Evolutionary conservation across 345 rosid genomes (phyloP), one percentile per base, ranked within the genome.

Genomic region (Adansonia digitata): DNA sequence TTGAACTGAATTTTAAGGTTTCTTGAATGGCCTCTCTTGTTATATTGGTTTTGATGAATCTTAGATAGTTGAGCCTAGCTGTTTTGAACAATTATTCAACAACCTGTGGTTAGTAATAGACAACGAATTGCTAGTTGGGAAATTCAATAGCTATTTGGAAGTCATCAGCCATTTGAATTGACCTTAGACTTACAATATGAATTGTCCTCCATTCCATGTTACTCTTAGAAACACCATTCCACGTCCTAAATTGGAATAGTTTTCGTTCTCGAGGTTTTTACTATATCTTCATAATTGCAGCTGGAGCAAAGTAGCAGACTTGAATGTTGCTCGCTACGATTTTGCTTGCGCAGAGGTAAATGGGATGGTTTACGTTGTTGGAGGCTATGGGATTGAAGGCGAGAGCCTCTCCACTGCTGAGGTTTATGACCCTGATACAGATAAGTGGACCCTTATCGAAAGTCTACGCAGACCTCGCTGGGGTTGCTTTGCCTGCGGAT

Each of bases 271-370:
- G 34, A 39, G 64, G 31, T 56, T 75, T 46, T 71, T 51, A 63
- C 77, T 24, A 43, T 24, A 13, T 37, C 35, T 76, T 72, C 72
- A 77, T 69, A 10, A 52, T 72, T 87, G 77, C 85, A 95, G 99
- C 37, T 95, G 97, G 98, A 89, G 89, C 83, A 89, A 84, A 84
- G 79, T 91, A 61, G 87, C 91, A 61, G 83, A 83, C 71, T 75
- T 91, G 92, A 92, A 90, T 43, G 84, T 80, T 48, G 90, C 94
- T 29, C 97, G 99, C 42, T 88, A 84, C 77, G 91, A 90, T 81
- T 95, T 85, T 80, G 99, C 97, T 46, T 95, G 97, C n/a, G 87
- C 97, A 1, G 97, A 88, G 77, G 93, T 93, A 64, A 85, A 90
- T 53, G 97, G 97, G 66, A 86, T 79, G 81, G 84, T 95, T 75